Conservation (phyloP, 2,329 filamentous ascomycete species). For the Stagonosporopsis chrysanthemi region DNA sequence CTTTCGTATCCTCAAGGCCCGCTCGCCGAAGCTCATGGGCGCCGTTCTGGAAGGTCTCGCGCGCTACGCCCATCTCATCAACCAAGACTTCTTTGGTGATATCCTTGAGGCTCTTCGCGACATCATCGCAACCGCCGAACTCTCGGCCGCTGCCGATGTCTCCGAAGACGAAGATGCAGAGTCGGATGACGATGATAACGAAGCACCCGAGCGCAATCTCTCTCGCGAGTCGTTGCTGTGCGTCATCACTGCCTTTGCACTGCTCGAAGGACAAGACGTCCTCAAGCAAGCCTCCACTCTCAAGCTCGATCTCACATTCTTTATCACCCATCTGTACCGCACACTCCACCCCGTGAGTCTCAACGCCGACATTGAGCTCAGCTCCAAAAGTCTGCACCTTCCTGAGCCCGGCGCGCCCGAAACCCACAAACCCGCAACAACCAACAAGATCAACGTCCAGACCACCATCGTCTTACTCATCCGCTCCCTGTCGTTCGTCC, state of each 20-base stretch:
- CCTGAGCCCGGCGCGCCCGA: slow-evolving; percentile 66
- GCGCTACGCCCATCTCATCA: slow-evolving; percentile 95
- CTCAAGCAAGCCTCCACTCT: slow-evolving; percentile 82
- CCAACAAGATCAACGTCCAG: slow-evolving; percentile 87
- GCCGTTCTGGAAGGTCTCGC: slow-evolving; percentile 93
- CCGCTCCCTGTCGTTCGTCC: slow-evolving; percentile 80
- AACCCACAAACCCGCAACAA: slow-evolving; percentile 51
- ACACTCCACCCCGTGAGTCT: slow-evolving; percentile 80
- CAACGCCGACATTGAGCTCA: slow-evolving; percentile 85
- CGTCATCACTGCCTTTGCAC: slow-evolving; percentile 94
- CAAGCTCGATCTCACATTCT: slow-evolving; percentile 92
- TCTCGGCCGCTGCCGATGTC: slow-evolving; percentile 56
- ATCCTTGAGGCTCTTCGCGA: slow-evolving; percentile 94
- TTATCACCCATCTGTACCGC: slow-evolving; percentile 91
- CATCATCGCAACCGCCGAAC: slow-evolving; percentile 76
- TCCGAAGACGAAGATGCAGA: slow-evolving; percentile 56
- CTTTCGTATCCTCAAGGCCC: slow-evolving; percentile 89
- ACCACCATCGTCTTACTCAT: slow-evolving; percentile 93
- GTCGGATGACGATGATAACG: slow-evolving; percentile 57
- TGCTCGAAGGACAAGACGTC: slow-evolving; percentile 91
- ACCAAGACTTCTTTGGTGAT: slow-evolving; percentile 98
- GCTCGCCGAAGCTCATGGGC: slow-evolving; percentile 88
- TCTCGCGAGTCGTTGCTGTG: slow-evolving; percentile 90
- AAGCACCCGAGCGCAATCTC: slow-evolving; percentile 65
- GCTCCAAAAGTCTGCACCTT: slow-evolving; percentile 75